Percentiles rank a stretch among this genome's conserved stretches.
Conservation (phyloP, 2,329 filamentous ascomycete species). For the Cladorrhinum sp. region DNA sequence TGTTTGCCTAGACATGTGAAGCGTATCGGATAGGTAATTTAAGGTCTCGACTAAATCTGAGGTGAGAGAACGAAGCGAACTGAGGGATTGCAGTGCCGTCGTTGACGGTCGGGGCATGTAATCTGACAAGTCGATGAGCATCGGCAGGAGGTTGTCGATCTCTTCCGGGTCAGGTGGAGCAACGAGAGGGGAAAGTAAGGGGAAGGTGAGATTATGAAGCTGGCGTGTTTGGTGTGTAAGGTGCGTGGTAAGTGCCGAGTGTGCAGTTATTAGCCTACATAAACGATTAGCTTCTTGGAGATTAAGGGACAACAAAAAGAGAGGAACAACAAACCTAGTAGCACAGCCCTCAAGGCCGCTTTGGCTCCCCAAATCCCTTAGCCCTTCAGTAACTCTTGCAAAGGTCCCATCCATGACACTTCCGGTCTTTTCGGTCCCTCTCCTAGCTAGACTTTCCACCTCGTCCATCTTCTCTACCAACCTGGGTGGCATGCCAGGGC, state of each 20-base stretch:
- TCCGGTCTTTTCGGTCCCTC: slow-evolving; percentile 64
- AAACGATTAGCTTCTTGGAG: slow-evolving; percentile 10
- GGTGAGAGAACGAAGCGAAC: slow-evolving; percentile 67
- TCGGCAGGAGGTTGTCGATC: slow-evolving; percentile 66
- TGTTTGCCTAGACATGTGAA: slow-evolving; percentile 91
- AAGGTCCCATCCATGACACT: slow-evolving; percentile 65
- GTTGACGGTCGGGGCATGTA: slow-evolving; percentile 65
- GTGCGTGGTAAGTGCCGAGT: slow-evolving; percentile 71
- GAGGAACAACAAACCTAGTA: slow-evolving; percentile 53
- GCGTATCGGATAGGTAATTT: slow-evolving; percentile 80
- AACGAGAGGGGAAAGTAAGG: slow-evolving; percentile 66
- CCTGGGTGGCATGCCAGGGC: slow-evolving; percentile 63
- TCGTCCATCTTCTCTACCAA: slow-evolving; percentile 69
- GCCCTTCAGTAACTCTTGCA: slow-evolving; percentile 63
- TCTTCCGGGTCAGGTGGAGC: slow-evolving; percentile 60
- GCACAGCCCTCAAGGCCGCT: slow-evolving; percentile 69
- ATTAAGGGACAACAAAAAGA: neutral
- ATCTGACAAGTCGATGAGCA: slow-evolving; percentile 63
- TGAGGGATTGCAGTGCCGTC: slow-evolving; percentile 62
- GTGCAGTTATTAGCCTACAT: slow-evolving; percentile 69
- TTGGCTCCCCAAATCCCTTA: slow-evolving; percentile 71
- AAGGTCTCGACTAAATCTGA: slow-evolving; percentile 74
- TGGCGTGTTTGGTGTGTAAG: slow-evolving; percentile 72
- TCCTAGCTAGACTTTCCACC: slow-evolving; percentile 66
- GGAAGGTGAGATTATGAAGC: slow-evolving; percentile 70